These are phyloP conservation scores for Phaeosphaeriaceae sp. DNA, from an alignment of 2,329 filamentous ascomycete genomes.

Conservation along the genomic window DNA sequence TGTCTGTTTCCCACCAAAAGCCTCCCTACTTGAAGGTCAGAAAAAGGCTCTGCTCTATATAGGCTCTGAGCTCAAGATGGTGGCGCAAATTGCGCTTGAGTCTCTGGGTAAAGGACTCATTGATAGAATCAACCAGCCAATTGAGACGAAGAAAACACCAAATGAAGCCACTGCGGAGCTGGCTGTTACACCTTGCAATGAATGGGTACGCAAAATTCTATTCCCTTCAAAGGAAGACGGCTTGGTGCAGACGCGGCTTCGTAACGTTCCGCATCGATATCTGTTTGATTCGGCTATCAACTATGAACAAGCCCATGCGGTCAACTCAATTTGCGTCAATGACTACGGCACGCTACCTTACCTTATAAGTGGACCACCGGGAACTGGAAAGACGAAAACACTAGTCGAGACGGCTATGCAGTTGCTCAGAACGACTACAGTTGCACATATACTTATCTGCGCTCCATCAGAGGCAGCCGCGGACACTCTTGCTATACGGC, in stretches of 20 bases:
- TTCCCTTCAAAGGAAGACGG: slow-evolving; percentile 52
- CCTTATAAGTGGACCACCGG: slow-evolving; percentile 57
- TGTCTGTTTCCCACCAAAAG: slow-evolving; percentile 30
- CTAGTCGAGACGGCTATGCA: slow-evolving; percentile 54
- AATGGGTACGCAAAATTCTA: slow-evolving; percentile 51
- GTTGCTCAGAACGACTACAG: slow-evolving; percentile 27
- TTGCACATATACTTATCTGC: slow-evolving; percentile 50
- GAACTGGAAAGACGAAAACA: slow-evolving; percentile 61
- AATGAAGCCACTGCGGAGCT: neutral
- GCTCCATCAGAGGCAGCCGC: slow-evolving; percentile 56
- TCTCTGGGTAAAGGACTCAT: neutral
- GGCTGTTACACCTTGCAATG: slow-evolving; percentile 2
- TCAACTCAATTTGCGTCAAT: slow-evolving; percentile 49
- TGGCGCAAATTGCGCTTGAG: too few species aligned
- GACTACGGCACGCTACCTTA: slow-evolving; percentile 56
- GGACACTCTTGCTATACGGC: slow-evolving; percentile 51
- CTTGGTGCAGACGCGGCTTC: slow-evolving; percentile 47
- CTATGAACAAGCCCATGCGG: slow-evolving; percentile 56
- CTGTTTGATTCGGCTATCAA: slow-evolving; percentile 53
- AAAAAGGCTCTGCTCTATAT: slow-evolving; percentile 15
- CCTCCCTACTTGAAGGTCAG: slow-evolving; percentile 11
- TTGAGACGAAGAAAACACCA: neutral
- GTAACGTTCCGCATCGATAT: slow-evolving; percentile 39
- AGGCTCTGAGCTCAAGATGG: slow-evolving; percentile 7
- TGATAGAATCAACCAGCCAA: neutral